Conservation (phyloP, 148 eudicot genomes). For the Oxyria digyna region DNA sequence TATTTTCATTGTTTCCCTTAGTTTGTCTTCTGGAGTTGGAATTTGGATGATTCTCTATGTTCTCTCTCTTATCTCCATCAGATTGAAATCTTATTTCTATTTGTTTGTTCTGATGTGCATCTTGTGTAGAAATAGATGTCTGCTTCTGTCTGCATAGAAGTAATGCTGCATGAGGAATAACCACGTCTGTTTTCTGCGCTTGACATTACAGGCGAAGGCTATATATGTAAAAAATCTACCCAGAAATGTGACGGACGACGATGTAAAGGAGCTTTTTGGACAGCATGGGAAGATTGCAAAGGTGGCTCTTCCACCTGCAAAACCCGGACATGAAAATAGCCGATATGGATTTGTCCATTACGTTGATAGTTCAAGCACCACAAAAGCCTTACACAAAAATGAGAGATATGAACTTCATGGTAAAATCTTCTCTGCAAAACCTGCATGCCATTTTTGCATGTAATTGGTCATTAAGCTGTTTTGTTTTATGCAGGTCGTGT, state of each 20-base stretch:
- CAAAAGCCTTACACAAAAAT: slow-evolving; percentile 63
- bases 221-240: slow-evolving; percentile 87
- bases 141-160: not conserved
- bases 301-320: slow-evolving; percentile 84
- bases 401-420: slow-evolving; percentile 89
- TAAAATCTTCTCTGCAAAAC: slow-evolving; percentile 49
- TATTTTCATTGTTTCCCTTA: not conserved
- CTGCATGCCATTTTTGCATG: slow-evolving; percentile 26
- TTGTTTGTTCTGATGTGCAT: not conserved
- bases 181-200: not conserved
- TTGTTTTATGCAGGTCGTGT: slow-evolving; percentile 69
- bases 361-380: slow-evolving; percentile 62
- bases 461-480: not conserved
- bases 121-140: too few relatives aligned
- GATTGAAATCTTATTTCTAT: not conserved
- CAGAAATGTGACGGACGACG: slow-evolving; percentile 54
- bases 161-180: not conserved
- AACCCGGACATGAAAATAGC: slow-evolving; percentile 78
- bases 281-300: slow-evolving; percentile 76
- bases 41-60: not conserved
- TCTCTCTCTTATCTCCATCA: not conserved
- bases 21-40: not conserved
- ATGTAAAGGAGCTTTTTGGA: slow-evolving; percentile 55
- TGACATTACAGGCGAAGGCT: slow-evolving; percentile 68
- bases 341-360: slow-evolving; percentile 95